Conservation (phyloP, 371 early-diverging fungal genomes). For the Mortierella sp. region DNA sequence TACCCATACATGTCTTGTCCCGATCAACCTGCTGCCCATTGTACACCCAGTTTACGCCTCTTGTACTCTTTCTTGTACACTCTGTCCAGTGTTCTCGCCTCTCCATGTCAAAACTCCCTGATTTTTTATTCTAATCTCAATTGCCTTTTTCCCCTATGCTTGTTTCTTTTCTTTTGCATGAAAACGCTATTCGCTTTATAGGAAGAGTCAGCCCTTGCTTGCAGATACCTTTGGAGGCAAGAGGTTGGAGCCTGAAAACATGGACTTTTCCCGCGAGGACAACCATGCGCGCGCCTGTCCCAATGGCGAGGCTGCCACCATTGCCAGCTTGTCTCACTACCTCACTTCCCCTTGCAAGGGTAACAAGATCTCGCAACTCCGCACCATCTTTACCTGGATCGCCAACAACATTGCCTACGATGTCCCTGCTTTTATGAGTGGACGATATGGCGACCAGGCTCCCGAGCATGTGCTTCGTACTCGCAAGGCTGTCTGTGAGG, state of each 20-base stretch:
- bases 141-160: not conserved
- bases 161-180: not conserved
- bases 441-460: slow-evolving; percentile 49
- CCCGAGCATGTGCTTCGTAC: slow-evolving; percentile 57
- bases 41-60: not conserved
- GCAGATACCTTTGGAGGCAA: slow-evolving; percentile 38
- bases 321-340: slow-evolving; percentile 53
- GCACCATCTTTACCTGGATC: slow-evolving; percentile 63
- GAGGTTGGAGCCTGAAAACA: slow-evolving; percentile 20
- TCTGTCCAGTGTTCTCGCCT: not conserved
- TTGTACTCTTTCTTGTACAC: not conserved
- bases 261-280: slow-evolving; percentile 60
- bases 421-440: slow-evolving; percentile 55
- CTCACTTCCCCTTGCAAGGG: slow-evolving; percentile 59
- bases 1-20: not conserved
- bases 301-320: slow-evolving; percentile 35
- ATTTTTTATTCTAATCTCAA: slow-evolving; percentile 14
- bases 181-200: slow-evolving; percentile 1
- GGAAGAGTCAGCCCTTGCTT: slow-evolving; percentile 29
- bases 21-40: slow-evolving; percentile 3
- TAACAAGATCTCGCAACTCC: slow-evolving; percentile 58
- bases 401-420: slow-evolving; percentile 63
- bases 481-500: slow-evolving; percentile 62
- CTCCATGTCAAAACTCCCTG: slow-evolving; percentile 10
- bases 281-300: slow-evolving; percentile 59